phyloP scores from a whole-genome alignment of 805 yeast genomes.

The Brettanomyces bruxellensis region DNA sequence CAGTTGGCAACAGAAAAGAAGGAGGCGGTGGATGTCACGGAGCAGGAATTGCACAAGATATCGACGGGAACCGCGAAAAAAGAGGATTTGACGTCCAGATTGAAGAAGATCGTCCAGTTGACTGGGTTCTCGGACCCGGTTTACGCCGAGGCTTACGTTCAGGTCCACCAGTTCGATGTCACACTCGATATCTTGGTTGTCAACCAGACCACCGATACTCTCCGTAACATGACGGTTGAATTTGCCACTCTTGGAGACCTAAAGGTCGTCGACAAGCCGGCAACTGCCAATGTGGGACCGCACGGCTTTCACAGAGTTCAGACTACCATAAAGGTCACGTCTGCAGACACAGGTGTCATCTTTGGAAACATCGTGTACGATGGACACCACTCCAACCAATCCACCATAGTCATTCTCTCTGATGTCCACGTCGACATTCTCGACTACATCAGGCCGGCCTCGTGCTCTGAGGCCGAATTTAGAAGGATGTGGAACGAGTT shows the following conservation, averaged over 20 bases:
- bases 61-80: constrained; percentile 39
- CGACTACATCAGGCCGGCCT: constrained; percentile 96
- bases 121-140: constrained; percentile 99
- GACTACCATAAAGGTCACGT: constrained; percentile 85
- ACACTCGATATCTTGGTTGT: constrained; percentile 88
- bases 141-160: constrained; percentile 93
- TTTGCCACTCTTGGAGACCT: constrained; percentile 95
- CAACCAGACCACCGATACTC: constrained; percentile 86
- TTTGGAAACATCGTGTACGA: constrained; percentile 96
- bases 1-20: constrained; percentile 51
- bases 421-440: constrained; percentile 94
- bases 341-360: constrained; percentile 96
- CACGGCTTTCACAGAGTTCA: constrained; percentile 91
- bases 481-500: constrained; percentile 98
- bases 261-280: constrained; percentile 87
- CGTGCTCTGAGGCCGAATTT: constrained; percentile 80
- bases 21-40: constrained; percentile 33
- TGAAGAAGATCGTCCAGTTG: constrained; percentile 81
- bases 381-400: constrained; percentile 88
- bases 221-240: constrained; percentile 86
- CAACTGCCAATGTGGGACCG: constrained; percentile 89
- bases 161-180: constrained; percentile 95
- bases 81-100: constrained; percentile 63
- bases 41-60: constrained; percentile 54
- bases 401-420: constrained; percentile 81